phyloP scores from a whole-genome alignment of 176 grass and related monocot genomes.

The Oryza glumipatula region DNA sequence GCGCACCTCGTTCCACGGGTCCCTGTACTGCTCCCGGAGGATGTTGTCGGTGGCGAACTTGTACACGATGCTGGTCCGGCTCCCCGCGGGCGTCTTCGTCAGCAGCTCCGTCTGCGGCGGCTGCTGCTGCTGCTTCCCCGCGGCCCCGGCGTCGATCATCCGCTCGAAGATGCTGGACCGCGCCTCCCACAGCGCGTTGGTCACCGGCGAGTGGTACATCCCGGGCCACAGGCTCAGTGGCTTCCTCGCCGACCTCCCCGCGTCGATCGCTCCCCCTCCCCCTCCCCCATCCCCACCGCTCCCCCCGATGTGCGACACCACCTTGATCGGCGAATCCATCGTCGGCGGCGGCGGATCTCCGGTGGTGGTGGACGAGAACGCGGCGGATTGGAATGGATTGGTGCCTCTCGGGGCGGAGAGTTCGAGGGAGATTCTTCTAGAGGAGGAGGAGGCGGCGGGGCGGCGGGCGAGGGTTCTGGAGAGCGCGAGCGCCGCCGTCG shows the following conservation, averaged over 20 bases:
- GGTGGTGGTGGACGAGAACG: slow-evolving; percentile 2
- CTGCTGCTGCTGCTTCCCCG: slow-evolving; percentile 22
- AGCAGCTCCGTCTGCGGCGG: slow-evolving; percentile 76
- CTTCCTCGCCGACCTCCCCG: slow-evolving; percentile 67
- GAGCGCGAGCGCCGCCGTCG: slow-evolving; percentile 29
- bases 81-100: slow-evolving; percentile 76
- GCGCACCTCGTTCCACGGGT: slow-evolving; percentile 87
- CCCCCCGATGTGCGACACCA: slow-evolving; percentile 39
- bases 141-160: slow-evolving; percentile 61
- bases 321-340: slow-evolving; percentile 65
- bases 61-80: slow-evolving; percentile 78
- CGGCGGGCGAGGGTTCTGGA: slow-evolving; percentile 32
- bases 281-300: neutral
- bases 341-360: slow-evolving; percentile 32
- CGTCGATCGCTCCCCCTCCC: slow-evolving; percentile 50
- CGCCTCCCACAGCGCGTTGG: slow-evolving; percentile 94
- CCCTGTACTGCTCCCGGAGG: slow-evolving; percentile 84
- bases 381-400: neutral
- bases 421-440: slow-evolving; percentile 34
- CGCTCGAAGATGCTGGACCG: slow-evolving; percentile 94
- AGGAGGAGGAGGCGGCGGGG: neutral
- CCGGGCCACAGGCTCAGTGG: slow-evolving; percentile 94
- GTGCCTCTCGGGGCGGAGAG: slow-evolving; percentile 12
- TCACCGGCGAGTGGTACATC: slow-evolving; percentile 98
- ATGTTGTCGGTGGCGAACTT: slow-evolving; percentile 87